Evolutionary conservation across 495 filamentous ascomycete genomes (phyloP).

Genomic region (Hypoxylon rickii): DNA sequence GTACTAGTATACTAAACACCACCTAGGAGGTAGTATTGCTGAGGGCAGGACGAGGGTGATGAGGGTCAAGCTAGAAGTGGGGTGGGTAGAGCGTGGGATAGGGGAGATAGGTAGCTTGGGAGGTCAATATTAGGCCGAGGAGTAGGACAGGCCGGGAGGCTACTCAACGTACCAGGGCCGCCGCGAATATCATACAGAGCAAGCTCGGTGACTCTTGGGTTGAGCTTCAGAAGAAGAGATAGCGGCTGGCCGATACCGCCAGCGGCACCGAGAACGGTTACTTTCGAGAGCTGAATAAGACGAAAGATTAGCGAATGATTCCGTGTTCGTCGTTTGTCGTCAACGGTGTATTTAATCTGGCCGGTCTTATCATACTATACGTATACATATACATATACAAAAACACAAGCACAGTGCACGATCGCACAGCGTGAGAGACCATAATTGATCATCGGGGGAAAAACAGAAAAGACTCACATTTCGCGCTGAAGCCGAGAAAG

Average conservation of each 20-base stretch:
- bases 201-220: conserved; percentile 87
- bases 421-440: too few relatives aligned
- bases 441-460: not conserved
- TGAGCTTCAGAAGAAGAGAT: conserved; percentile 96
- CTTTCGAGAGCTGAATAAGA: conserved; percentile 80
- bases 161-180: conserved; percentile 78
- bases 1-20: too few relatives aligned
- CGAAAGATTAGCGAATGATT: conserved; percentile 9
- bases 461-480: conserved; percentile 62
- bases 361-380: too few relatives aligned
- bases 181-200: conserved; percentile 97
- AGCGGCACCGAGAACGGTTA: conserved; percentile 91
- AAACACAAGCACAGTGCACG: too few relatives aligned
- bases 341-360: too few relatives aligned
- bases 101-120: not conserved
- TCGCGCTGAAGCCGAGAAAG: conserved; percentile 90
- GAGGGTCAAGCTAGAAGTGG: too few relatives aligned
- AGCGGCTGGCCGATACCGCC: conserved; percentile 98
- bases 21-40: too few relatives aligned
- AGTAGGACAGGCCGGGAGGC: too few relatives aligned
- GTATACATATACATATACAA: too few relatives aligned
- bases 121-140: too few relatives aligned
- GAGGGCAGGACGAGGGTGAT: too few relatives aligned
- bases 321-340: not conserved
- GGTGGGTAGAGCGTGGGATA: too few relatives aligned